Conservation (phyloP, 2,329 filamentous ascomycete species). For the Pochonia chlamydosporia region DNA sequence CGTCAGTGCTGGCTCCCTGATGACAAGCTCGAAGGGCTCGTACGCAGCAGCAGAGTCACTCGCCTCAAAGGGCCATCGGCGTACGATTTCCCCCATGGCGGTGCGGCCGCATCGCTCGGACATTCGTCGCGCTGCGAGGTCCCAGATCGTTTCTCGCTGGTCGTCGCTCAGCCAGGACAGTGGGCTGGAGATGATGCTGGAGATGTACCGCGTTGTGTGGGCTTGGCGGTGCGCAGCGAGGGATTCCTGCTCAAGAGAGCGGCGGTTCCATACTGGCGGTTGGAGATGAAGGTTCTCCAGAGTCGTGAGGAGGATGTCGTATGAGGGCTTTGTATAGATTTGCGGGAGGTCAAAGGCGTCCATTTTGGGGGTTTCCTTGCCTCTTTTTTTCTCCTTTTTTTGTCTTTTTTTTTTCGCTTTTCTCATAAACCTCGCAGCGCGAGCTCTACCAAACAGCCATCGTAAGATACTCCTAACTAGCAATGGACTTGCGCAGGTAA, state of each 20-base stretch:
- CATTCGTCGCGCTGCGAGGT: slow-evolving; percentile 70
- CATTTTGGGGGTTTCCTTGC: background rate
- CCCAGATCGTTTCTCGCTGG: slow-evolving; percentile 66
- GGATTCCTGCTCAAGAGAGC: slow-evolving; percentile 34
- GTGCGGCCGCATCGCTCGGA: slow-evolving; percentile 77
- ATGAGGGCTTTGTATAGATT: slow-evolving; percentile 69
- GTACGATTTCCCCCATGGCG: slow-evolving; percentile 52
- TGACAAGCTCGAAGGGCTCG: slow-evolving; percentile 55
- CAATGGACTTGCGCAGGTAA: too few species aligned
- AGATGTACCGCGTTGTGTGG: slow-evolving; percentile 60
- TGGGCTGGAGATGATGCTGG: slow-evolving; percentile 60
- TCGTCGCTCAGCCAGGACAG: slow-evolving; percentile 63
- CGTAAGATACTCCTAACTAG: too few species aligned
- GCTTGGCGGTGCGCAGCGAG: slow-evolving; percentile 34
- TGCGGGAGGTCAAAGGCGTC: slow-evolving; percentile 64
- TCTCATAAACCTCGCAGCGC: background rate
- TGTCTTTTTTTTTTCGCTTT: background rate
- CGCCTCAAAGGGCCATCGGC: slow-evolving; percentile 45
- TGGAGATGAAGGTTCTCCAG: slow-evolving; percentile 62
- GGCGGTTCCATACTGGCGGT: slow-evolving; percentile 60
- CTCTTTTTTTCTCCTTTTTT: background rate
- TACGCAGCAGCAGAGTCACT: slow-evolving; percentile 16
- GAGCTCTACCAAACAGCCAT: background rate
- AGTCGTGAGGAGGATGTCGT: slow-evolving; percentile 54
- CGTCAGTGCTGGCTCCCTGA: slow-evolving; percentile 83